These are phyloP conservation scores for Coemansia sp. DNA, from an alignment of 192 early-diverging fungal genomes.

Conservation along the genomic window DNA sequence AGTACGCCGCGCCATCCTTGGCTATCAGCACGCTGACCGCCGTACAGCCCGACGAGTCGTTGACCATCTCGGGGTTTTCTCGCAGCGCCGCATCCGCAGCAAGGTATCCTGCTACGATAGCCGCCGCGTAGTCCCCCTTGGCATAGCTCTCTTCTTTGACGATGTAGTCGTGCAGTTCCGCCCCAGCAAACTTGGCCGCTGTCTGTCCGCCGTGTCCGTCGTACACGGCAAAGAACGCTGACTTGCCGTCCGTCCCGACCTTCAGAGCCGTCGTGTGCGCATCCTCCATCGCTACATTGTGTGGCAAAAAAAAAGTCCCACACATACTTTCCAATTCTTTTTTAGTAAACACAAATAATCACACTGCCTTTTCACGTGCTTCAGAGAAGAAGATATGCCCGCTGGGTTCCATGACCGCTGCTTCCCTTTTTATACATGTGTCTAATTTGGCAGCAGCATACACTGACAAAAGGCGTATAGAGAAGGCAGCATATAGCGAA, in stretches of 20 bases:
- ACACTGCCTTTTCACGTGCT: conserved; percentile 1
- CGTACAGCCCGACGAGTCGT: conserved; percentile 95
- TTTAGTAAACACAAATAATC: not conserved
- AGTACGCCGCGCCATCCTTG: conserved; percentile 76
- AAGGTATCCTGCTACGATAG: conserved; percentile 85
- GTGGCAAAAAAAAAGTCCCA: not conserved
- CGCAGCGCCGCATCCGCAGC: conserved; percentile 75
- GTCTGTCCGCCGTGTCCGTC: conserved; percentile 92
- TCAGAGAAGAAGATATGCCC: not conserved
- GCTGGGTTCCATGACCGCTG: not conserved
- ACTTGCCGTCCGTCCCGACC: conserved; percentile 60
- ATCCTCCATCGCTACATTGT: conserved; percentile 87
- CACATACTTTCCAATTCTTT: not conserved
- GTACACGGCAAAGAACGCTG: conserved; percentile 94
- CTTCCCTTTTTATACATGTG: not conserved
- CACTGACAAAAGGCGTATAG: too few species aligned
- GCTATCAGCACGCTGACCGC: conserved; percentile 87
- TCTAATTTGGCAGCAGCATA: not conserved
- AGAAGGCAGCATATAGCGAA: too few species aligned
- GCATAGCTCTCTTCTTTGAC: conserved; percentile 62
- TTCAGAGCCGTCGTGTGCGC: conserved; percentile 87
- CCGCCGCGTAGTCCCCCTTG: conserved; percentile 68
- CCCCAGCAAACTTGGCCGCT: conserved; percentile 84
- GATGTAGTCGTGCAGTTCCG: conserved; percentile 73
- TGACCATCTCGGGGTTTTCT: conserved; percentile 72